Percentiles rank a stretch among this genome's conserved stretches.
These are phyloP conservation scores for Tricholoma sp. DNA, from an alignment of 768 basidiomycete genomes.

Conservation along the genomic window DNA sequence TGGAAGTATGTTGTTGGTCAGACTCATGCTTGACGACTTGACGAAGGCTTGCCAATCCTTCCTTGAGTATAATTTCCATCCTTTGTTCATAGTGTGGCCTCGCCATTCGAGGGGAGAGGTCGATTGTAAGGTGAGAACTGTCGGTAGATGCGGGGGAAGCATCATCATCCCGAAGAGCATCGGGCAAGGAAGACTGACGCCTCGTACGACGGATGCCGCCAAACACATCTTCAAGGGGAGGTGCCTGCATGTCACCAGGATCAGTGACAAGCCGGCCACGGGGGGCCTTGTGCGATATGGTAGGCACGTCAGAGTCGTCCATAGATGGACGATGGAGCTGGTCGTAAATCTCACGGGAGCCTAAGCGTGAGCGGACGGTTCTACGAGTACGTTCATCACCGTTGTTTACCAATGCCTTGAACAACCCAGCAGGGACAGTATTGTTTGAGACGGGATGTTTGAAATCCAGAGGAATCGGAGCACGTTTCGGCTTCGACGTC, in stretches of 20 bases:
- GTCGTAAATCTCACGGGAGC: constrained; percentile 71
- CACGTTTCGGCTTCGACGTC: constrained; percentile 45
- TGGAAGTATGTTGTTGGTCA: constrained; percentile 30
- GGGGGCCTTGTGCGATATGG: constrained; percentile 60
- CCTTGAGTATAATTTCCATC: constrained; percentile 60
- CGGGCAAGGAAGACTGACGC: constrained; percentile 54
- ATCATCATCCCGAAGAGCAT: constrained; percentile 43
- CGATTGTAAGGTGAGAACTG: constrained; percentile 37
- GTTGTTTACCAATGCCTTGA: constrained; percentile 66
- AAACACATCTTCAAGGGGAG: constrained; percentile 35
- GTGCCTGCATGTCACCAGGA: constrained; percentile 32
- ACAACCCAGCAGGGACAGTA: constrained; percentile 80
- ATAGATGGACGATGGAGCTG: constrained; percentile 65
- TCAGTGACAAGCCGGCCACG: constrained; percentile 55
- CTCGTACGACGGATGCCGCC: constrained; percentile 31
- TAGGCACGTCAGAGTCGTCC: constrained; percentile 66
- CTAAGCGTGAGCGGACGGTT: constrained; percentile 69
- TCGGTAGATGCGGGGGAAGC: constrained; percentile 40
- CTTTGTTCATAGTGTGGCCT: constrained; percentile 56
- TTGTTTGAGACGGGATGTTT: constrained; percentile 49
- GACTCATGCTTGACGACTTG: constrained; percentile 30
- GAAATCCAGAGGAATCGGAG: constrained; percentile 78
- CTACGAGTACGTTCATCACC: constrained; percentile 65
- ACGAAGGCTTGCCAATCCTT: constrained; percentile 54
- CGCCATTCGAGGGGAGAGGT: constrained; percentile 53